Conservation (phyloP, 371 early-diverging fungal genomes). For the Quaeritorhiza haematococci region DNA sequence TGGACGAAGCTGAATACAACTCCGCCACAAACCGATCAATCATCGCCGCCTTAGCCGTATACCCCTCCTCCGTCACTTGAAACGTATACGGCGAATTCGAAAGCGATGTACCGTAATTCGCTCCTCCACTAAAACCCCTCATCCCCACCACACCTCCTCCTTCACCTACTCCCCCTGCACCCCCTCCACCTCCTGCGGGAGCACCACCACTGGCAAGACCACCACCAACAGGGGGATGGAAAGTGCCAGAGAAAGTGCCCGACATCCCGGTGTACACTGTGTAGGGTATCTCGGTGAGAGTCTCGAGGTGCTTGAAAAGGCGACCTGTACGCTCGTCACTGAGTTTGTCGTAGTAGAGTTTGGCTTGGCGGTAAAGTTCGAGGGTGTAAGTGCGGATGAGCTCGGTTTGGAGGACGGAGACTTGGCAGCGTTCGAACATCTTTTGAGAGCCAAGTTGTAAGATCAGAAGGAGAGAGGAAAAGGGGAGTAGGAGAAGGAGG, state of each 20-base stretch:
- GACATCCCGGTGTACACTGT: no score
- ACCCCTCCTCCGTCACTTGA: constrained; percentile 35
- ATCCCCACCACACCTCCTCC: no score
- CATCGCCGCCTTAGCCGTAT: constrained; percentile 31
- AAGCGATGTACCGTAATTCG: no score
- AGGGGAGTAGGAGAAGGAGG: no score
- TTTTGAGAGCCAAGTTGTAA: no score
- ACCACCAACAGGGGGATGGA: no score
- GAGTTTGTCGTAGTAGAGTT: constrained; percentile 29
- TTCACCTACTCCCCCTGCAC: no score
- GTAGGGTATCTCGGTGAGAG: constrained; percentile 22
- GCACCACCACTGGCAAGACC: no score
- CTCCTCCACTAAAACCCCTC: no score
- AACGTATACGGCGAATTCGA: constrained; percentile 19
- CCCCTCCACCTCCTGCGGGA: no score
- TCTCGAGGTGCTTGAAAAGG: constrained; percentile 32
- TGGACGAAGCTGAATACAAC: constrained; percentile 24
- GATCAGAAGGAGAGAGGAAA: no score
- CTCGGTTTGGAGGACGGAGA: constrained; percentile 35
- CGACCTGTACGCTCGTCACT: constrained; percentile 44
- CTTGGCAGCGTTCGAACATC: constrained; percentile 44
- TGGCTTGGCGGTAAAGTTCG: constrained; percentile 19
- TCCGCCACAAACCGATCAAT: constrained; percentile 39
- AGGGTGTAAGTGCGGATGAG: constrained; percentile 33
- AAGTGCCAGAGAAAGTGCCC: no score